A percentile compares a stretch with the other conserved stretches of the same genome.
phyloP scores from a whole-genome alignment of 768 basidiomycete genomes.

The Tubosaeta brunneosetosa region DNA sequence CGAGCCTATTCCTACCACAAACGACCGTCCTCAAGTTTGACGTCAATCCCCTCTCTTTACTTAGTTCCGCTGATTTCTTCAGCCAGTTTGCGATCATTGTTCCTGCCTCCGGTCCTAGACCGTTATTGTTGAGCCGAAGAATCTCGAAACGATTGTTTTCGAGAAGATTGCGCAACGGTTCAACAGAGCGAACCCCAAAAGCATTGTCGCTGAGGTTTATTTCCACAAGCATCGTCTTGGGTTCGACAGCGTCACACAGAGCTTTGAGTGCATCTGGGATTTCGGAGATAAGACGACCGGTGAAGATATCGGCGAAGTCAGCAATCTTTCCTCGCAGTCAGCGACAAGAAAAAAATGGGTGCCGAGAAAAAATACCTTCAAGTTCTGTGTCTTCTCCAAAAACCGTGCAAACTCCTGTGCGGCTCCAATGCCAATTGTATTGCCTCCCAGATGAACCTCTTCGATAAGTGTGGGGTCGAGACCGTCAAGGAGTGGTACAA shows the following conservation, averaged over 20 bases:
- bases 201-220: conserved; percentile 95
- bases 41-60: conserved; percentile 57
- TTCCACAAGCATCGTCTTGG: conserved; percentile 76
- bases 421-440: conserved; percentile 91
- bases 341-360: neutral
- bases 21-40: conserved; percentile 77
- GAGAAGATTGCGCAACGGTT: conserved; percentile 89
- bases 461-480: conserved; percentile 65
- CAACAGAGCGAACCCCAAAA: conserved; percentile 91
- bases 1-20: conserved; percentile 94
- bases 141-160: conserved; percentile 73
- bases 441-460: conserved; percentile 91
- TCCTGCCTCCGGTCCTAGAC: conserved; percentile 89
- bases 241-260: conserved; percentile 81
- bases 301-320: conserved; percentile 97
- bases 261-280: conserved; percentile 87
- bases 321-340: conserved; percentile 59
- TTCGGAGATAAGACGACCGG: conserved; percentile 91
- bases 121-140: conserved; percentile 94
- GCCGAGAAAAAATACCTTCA: conserved; percentile 51
- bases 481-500: conserved; percentile 65
- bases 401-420: conserved; percentile 79
- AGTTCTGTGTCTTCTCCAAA: conserved; percentile 55
- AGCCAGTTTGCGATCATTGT: conserved; percentile 81
- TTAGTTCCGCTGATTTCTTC: conserved; percentile 64